Evolutionary conservation across 495 filamentous ascomycete genomes (phyloP).

Genomic region (Letharia lupina): DNA sequence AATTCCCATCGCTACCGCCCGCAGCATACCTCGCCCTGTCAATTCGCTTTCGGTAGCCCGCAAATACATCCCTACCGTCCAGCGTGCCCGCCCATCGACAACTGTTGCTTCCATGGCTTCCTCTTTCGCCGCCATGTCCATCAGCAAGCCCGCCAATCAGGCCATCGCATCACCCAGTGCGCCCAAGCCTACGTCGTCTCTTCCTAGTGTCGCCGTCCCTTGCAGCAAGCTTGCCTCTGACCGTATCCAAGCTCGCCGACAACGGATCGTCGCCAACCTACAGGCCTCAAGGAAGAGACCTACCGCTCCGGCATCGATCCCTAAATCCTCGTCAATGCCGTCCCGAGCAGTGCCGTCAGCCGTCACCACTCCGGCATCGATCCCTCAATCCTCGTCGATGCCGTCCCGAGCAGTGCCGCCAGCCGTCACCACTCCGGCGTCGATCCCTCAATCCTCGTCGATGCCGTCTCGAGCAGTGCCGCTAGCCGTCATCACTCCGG

Average conservation of each 20-base stretch:
- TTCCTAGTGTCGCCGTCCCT: conserved; percentile 1
- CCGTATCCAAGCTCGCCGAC: conserved; percentile 9
- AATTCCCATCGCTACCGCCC: neutral
- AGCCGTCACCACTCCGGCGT: neutral
- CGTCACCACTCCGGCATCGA: neutral
- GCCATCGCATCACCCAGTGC: conserved; percentile 6
- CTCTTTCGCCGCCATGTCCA: neutral
- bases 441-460: neutral
- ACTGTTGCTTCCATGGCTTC: neutral
- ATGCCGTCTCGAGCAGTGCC: neutral
- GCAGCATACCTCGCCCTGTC: conserved; percentile 1
- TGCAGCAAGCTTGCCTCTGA: neutral
- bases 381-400: neutral
- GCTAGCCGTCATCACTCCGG: neutral
- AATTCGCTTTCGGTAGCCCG: conserved; percentile 3
- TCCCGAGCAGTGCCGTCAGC: neutral
- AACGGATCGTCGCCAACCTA: conserved; percentile 7
- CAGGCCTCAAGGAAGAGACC: conserved; percentile 3
- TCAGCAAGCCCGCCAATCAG: conserved; percentile 4
- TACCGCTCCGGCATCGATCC: conserved; percentile 6
- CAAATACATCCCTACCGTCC: neutral
- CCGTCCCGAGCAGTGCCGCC: neutral
- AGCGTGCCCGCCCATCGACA: conserved; percentile 10
- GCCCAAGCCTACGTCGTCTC: conserved; percentile 14
- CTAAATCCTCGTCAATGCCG: neutral